Evolutionary conservation across 495 filamentous ascomycete species (phyloP), one percentile per base, ranked within the genome.

Genomic region (Mytilinidion resinicola): DNA sequence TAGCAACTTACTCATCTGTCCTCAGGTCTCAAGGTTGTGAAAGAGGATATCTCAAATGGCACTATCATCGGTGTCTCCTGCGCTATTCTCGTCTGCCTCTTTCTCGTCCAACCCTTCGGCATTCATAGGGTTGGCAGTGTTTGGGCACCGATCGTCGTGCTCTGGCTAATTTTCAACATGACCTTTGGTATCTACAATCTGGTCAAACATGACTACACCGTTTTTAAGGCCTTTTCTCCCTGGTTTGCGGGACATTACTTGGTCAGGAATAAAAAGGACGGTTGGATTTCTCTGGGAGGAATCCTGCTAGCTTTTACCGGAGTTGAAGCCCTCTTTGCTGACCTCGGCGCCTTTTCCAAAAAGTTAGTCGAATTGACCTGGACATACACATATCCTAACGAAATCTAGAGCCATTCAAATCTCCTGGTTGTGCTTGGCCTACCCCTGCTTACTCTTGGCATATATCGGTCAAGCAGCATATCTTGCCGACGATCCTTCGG

Each of bases 401-500:
- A 69, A 37, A 53, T 34, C 20, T 14, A 21, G 7, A 12, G 25
- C 37, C 17, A 4, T 20, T n/a, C 39, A 11, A 47, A 57, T 30
- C 25, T 30, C 25, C n/a, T 10, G 14, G 21, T 67, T 86, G 20
- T 74, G 72, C 51, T 83, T 49, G 46, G 46, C 21, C 9, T 88
- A 79, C 55, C 85, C 85, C 0, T 88, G 85, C 61, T 70, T 89
- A 15, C 72, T 88, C 1, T 61, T 89, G 11, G 83, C 82, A 47
- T 88, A 88, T 60, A 81, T 85, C 57, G 85, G 85, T 4, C 85
- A 89, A 69, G 85, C 86, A 5, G 85, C 85, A 1, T 85, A 81
- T 68, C 84, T 89, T 65, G 82, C 80, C 46, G 66, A 71, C 11
- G 70, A 82, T 50, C 80, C 82, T 2, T 74, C 70, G 11, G 83